Evolutionary conservation across 2,329 filamentous ascomycete species (phyloP), one percentile per base, ranked within the genome.

Genomic region (Penicillium verrucosum): DNA sequence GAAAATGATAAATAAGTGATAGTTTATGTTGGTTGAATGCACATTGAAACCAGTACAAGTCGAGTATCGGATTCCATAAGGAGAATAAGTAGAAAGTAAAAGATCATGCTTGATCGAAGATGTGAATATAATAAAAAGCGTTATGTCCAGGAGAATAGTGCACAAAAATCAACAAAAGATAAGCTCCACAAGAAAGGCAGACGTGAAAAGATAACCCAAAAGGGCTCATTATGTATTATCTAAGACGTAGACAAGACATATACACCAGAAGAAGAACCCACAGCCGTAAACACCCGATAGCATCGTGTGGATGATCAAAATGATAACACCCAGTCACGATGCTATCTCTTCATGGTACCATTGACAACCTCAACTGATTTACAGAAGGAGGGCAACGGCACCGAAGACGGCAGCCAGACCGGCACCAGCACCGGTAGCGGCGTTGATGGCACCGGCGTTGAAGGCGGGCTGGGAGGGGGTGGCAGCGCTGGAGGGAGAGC

Each of bases 391-490:
- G 67, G 78, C 79, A 62, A 75, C 78, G 62, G 81, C 74, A 73
- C 78, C 81, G 67, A 81, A 75, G 64, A 83, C 71, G 69, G 78
- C 80, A 57, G 80, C 77, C 60, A 84, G 73, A 66, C 78, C 80
- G 57, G 78, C 80, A 68, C 79, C 80, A 40, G 76, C 76, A 54
- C 76, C 77, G 44, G 70, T 74, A 55, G 74, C 73, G 59, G 73
- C 75, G 73, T 80, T 78, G 69, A 75, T 74, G 67, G 80, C 81
- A 66, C 78, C 81, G 54, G 80, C 81, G 57, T 80, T 82, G 78
- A 77, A 69, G 59, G 58, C 59, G 44, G 61, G 51, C 58, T 63
- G 51, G 57, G 61, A 56, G 55, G 61, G 48, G 49, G 58, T 53
- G 32, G 66, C 59, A 37, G 63, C 45, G 48, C 56, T 47, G 55